Evolutionary conservation across 2,329 filamentous ascomycete genomes (phyloP), one percentile per base, ranked within the genome.

Genomic region (Penicillium sp.): DNA sequence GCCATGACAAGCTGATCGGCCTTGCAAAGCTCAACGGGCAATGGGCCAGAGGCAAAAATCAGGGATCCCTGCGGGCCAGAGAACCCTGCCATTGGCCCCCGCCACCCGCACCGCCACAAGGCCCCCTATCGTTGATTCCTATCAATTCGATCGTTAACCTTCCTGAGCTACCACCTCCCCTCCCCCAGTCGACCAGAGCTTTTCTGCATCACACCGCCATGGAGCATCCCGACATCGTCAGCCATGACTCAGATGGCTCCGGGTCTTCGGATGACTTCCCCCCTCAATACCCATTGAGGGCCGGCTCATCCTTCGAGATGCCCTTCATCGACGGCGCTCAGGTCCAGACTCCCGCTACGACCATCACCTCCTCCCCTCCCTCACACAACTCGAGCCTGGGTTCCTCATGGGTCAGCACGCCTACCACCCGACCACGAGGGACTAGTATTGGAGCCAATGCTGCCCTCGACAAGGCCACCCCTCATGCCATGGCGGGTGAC

Each of bases 241-340:
- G 70, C 44, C 68, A 72, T 59, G 78, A 79, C 58, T 77, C 75
- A 16, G 75, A 77, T 56, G 73, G 72, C 58, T 76, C 72, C 36
- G 77, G 74, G 36, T 79, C 76, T 16, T 75, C 76, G 39, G 77
- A 79, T 57, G 77, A 79, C 56, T 73, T 72, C 59, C 66, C 74
- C 39, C 69, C 71, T 19, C 70, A 73, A 31, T 75, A 75, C 46
- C 66, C 70, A 11, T 40, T 72, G 24, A 73, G 74, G 40, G 50
- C 66, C 19, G 68, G 66, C 41, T 72, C 76, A 63, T 67, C 69
- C 54, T 70, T 72, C 51, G 65, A 65, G 37, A 69, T 72, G 40
- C 56, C 65, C 50, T 72, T 73, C 61, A 73, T 77, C 40, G 56
- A 56, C 59, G 65, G 72, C 49, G 63, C 68, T 55, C 71, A 66